These are phyloP conservation scores for Erythrophleum ivorense DNA, from an alignment of 331 rosid genomes.

Conservation along the genomic window DNA sequence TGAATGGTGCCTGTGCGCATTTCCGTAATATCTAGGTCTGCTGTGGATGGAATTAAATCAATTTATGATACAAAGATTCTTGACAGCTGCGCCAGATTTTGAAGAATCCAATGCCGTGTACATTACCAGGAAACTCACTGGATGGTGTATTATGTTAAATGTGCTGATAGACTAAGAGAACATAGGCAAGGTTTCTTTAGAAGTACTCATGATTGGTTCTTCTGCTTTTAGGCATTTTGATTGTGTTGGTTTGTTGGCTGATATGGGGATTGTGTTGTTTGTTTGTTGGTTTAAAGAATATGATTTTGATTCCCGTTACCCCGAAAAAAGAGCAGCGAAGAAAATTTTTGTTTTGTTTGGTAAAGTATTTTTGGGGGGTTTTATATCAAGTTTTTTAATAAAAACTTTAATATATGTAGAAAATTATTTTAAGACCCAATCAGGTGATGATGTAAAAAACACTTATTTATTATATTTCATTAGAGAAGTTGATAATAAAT, in stretches of 20 bases:
- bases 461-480: not conserved
- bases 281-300: slow-evolving; percentile 36
- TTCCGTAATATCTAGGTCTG: slow-evolving; percentile 25
- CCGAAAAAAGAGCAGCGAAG: not conserved
- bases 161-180: slow-evolving; percentile 30
- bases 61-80: slow-evolving; percentile 29
- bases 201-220: slow-evolving; percentile 10
- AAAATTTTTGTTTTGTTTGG: not conserved
- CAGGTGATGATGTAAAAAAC: not conserved
- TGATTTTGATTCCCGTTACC: not conserved
- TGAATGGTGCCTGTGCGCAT: not conserved
- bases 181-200: not conserved
- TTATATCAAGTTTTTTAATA: not conserved
- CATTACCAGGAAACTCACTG: slow-evolving; percentile 23
- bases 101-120: slow-evolving; percentile 33
- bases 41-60: slow-evolving; percentile 31
- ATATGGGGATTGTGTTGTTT: slow-evolving; percentile 30
- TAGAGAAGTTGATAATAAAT: not conserved
- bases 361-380: too few species aligned
- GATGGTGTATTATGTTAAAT: slow-evolving; percentile 10
- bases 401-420: not conserved
- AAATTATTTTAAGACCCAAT: not conserved
- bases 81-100: slow-evolving; percentile 17
- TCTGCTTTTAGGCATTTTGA: slow-evolving; percentile 25
- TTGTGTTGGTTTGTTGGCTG: slow-evolving; percentile 38